Percentiles rank a stretch among this genome's conserved stretches.
phyloP scores from a whole-genome alignment of 148 eudicot species.

The Limonium bicolor region DNA sequence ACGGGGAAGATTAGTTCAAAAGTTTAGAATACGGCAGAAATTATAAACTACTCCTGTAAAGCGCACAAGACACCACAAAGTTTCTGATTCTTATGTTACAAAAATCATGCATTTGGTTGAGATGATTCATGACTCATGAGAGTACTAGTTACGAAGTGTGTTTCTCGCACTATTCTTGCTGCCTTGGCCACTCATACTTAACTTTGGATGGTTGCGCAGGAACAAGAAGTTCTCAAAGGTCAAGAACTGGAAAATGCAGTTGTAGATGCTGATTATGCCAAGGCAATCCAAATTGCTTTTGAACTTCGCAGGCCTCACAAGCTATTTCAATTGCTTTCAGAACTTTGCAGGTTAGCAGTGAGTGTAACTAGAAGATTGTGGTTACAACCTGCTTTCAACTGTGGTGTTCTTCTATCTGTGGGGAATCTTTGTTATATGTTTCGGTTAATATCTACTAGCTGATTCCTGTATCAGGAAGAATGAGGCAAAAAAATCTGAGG shows the following conservation, averaged over 20 bases:
- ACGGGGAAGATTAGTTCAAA: no score
- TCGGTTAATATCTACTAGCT: background rate
- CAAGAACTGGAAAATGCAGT: slow-evolving; percentile 97
- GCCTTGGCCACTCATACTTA: background rate
- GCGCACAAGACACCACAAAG: no score
- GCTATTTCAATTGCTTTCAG: slow-evolving; percentile 69
- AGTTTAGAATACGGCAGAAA: no score
- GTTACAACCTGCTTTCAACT: no score
- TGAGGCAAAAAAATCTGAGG: slow-evolving; percentile 31
- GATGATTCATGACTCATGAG: no score
- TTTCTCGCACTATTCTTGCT: no score
- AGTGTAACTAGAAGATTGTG: background rate
- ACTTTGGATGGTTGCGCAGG: slow-evolving; percentile 34
- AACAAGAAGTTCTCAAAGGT: slow-evolving; percentile 68
- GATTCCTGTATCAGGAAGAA: slow-evolving; percentile 33
- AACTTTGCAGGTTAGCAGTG: slow-evolving; percentile 53
- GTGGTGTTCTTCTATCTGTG: no score
- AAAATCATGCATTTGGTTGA: no score
- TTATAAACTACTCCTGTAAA: no score
- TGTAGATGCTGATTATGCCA: slow-evolving; percentile 64
- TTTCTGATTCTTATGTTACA: no score
- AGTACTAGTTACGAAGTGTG: no score
- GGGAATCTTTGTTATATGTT: background rate
- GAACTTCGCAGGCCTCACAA: slow-evolving; percentile 91
- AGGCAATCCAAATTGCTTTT: slow-evolving; percentile 79